Evolutionary conservation across 2,329 filamentous ascomycete genomes (phyloP).

Genomic region (Stagonosporopsis rhizophila): DNA sequence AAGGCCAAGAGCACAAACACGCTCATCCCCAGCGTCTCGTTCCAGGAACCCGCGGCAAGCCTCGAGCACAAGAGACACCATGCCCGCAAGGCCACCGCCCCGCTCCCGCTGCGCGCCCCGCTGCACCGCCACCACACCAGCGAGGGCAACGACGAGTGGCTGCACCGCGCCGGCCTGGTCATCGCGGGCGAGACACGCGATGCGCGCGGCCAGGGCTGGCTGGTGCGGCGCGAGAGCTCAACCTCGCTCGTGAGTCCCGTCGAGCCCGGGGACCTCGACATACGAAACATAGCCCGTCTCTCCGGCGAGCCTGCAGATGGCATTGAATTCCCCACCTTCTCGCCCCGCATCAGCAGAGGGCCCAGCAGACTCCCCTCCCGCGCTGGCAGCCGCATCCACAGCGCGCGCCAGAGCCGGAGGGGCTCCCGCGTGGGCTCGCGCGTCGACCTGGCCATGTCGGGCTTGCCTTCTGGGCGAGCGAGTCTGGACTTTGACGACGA

Average conservation of each 20-base stretch:
- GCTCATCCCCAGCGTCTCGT: slow-evolving; percentile 44
- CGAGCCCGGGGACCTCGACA: slow-evolving; percentile 32
- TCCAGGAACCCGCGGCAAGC: slow-evolving; percentile 9
- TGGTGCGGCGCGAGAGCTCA: slow-evolving; percentile 62
- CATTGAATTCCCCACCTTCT: slow-evolving; percentile 39
- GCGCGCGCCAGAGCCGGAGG: slow-evolving; percentile 47
- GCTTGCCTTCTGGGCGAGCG: slow-evolving; percentile 32
- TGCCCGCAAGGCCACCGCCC: slow-evolving; percentile 41
- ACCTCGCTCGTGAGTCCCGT: slow-evolving; percentile 58
- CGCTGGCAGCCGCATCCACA: slow-evolving; percentile 48
- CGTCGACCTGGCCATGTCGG: slow-evolving; percentile 48
- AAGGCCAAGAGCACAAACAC: slow-evolving; percentile 57
- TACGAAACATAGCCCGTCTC: slow-evolving; percentile 35
- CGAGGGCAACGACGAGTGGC: slow-evolving; percentile 60
- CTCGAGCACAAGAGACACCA: slow-evolving; percentile 32
- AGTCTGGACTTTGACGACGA: slow-evolving; percentile 40
- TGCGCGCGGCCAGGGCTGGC: slow-evolving; percentile 69
- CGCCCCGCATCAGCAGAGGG: slow-evolving; percentile 37
- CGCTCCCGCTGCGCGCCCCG: slow-evolving; percentile 35
- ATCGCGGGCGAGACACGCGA: slow-evolving; percentile 65
- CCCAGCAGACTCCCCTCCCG: slow-evolving; percentile 49
- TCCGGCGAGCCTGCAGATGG: slow-evolving; percentile 40
- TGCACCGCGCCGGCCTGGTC: slow-evolving; percentile 64
- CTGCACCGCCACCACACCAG: slow-evolving; percentile 40
- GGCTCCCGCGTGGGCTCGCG: slow-evolving; percentile 46